Percentiles rank a stretch among this genome's conserved stretches.
phyloP scores from a whole-genome alignment of 2,329 filamentous ascomycete species.

The Berkeleyomyces basicola region DNA sequence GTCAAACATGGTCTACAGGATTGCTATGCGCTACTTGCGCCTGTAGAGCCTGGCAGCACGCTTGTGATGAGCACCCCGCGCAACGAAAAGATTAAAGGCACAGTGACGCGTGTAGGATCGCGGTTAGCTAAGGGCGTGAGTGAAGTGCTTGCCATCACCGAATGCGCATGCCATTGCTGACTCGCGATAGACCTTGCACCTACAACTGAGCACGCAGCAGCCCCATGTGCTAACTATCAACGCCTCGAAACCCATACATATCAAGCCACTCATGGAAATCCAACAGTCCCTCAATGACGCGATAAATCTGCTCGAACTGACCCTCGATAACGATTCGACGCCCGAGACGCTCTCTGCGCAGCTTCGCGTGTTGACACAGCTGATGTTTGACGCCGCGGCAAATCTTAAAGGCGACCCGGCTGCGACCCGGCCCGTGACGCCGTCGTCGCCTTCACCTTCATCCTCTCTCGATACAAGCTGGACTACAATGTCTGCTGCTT shows the following conservation, averaged over 20 bases:
- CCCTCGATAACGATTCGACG: slow-evolving; percentile 41
- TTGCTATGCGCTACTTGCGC: slow-evolving; percentile 73
- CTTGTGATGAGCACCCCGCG: slow-evolving; percentile 75
- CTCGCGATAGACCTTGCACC: slow-evolving; percentile 46
- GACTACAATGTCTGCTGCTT: slow-evolving; percentile 28
- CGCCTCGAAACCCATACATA: slow-evolving; percentile 33
- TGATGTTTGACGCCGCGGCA: slow-evolving; percentile 33
- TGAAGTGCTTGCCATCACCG: slow-evolving; percentile 15
- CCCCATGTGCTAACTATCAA: slow-evolving; percentile 33
- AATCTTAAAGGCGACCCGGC: slow-evolving; percentile 35
- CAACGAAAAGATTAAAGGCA: slow-evolving; percentile 82
- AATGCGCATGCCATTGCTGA: slow-evolving; percentile 5
- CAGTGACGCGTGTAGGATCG: slow-evolving; percentile 79
- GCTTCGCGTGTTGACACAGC: slow-evolving; percentile 37
- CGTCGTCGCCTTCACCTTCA: slow-evolving; percentile 19
- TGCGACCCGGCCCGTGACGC: slow-evolving; percentile 19
- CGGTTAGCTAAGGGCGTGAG: slow-evolving; percentile 76
- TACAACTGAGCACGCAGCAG: slow-evolving; percentile 56
- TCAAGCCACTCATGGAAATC: slow-evolving; percentile 55
- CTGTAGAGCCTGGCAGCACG: slow-evolving; percentile 70
- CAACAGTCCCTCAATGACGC: slow-evolving; percentile 67
- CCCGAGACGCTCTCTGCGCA: slow-evolving; percentile 39
- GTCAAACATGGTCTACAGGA: slow-evolving; percentile 60
- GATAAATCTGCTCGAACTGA: slow-evolving; percentile 67
- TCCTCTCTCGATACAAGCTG: slow-evolving; percentile 24